These are phyloP conservation scores for Dendrobium chrysotoxum DNA, from an alignment of 106 monocot genomes.

Conservation along the genomic window DNA sequence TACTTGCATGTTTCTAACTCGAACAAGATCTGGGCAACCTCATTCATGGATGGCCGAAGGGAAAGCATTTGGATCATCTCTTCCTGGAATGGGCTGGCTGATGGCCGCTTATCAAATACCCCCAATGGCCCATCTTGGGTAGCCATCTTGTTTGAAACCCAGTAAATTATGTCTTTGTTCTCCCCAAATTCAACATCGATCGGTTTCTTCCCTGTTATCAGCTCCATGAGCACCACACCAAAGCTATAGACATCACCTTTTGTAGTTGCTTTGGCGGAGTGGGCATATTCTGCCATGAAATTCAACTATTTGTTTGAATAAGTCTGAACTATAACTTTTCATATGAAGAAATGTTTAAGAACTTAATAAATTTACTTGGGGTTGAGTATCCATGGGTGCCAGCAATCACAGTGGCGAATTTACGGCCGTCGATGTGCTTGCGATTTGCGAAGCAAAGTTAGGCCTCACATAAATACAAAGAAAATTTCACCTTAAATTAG, in stretches of 20 bases:
- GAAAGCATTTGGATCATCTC: conserved; percentile 76
- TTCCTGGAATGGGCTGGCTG: conserved; percentile 49
- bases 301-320: neutral
- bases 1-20: conserved; percentile 40
- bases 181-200: conserved; percentile 77
- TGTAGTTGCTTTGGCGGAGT: conserved; percentile 79
- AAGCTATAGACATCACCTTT: conserved; percentile 99
- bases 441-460: too few relatives aligned
- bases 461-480: too few relatives aligned
- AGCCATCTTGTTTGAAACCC: conserved; percentile 54
- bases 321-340: neutral
- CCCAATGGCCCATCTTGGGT: conserved; percentile 43
- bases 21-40: conserved; percentile 72
- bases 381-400: conserved; percentile 92
- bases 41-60: conserved; percentile 81
- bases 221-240: conserved; percentile 94
- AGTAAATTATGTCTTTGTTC: conserved; percentile 60
- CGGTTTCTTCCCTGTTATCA: conserved; percentile 88
- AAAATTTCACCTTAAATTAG: too few relatives aligned
- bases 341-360: neutral
- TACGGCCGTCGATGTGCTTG: too few relatives aligned
- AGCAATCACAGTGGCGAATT: conserved; percentile 54
- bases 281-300: conserved; percentile 69
- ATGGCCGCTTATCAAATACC: conserved; percentile 51
- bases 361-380: conserved; percentile 40